These are phyloP conservation scores for Byssochlamys sp. DNA, from an alignment of 2,329 filamentous ascomycete genomes.

Conservation along the genomic window DNA sequence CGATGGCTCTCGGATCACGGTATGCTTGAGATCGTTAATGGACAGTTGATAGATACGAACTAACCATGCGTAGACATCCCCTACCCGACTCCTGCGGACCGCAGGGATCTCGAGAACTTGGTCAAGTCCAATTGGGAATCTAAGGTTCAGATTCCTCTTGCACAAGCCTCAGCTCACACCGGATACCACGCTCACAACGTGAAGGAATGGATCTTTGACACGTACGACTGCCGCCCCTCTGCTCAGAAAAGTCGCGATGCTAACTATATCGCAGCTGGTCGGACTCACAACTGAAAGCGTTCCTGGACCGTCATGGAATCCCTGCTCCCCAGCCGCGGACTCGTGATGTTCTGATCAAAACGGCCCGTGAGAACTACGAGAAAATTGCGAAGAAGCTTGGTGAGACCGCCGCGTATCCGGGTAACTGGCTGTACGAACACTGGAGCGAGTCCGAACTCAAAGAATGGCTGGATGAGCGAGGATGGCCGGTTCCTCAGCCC, in stretches of 20 bases:
- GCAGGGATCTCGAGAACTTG: constrained; percentile 86
- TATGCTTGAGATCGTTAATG: constrained; percentile 6
- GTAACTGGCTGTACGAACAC: constrained; percentile 82
- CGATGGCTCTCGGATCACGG: constrained; percentile 86
- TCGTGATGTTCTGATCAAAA: constrained; percentile 69
- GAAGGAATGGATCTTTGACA: constrained; percentile 87
- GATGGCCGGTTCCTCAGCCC: constrained; percentile 76
- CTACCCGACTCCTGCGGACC: constrained; percentile 80
- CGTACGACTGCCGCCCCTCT: constrained; percentile 37
- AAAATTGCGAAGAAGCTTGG: constrained; percentile 62
- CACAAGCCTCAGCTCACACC: constrained; percentile 67
- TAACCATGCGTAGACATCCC: constrained; percentile 51
- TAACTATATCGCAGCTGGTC: constrained; percentile 58
- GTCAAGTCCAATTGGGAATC: constrained; percentile 82
- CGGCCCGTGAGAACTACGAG: constrained; percentile 74
- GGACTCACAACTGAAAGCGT: constrained; percentile 85
- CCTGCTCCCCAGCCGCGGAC: constrained; percentile 79
- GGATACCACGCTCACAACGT: constrained; percentile 61
- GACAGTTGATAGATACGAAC: not conserved
- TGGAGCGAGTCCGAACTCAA: constrained; percentile 94
- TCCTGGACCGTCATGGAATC: constrained; percentile 79
- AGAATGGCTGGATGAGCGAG: constrained; percentile 81
- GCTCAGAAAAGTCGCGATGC: constrained; percentile 9
- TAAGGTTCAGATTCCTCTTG: constrained; percentile 63
- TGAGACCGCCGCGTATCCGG: constrained; percentile 76